These are phyloP conservation scores for Phanerochaete sordida DNA, from an alignment of 768 basidiomycete species.

Conservation along the genomic window DNA sequence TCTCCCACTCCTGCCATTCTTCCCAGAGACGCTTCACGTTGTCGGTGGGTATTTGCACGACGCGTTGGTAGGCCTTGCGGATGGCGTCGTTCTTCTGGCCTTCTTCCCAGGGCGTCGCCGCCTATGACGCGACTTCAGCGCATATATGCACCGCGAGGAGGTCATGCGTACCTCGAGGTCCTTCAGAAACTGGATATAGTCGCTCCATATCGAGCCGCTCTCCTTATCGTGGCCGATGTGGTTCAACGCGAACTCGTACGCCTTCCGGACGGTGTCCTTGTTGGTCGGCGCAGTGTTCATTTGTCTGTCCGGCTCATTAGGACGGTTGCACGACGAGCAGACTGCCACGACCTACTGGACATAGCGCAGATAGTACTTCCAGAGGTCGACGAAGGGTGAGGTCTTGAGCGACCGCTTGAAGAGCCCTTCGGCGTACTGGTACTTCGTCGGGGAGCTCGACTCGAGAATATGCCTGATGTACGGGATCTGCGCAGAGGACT, in stretches of 20 bases:
- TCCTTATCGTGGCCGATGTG: constrained; percentile 92
- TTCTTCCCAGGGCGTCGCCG: constrained; percentile 88
- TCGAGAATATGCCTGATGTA: constrained; percentile 77
- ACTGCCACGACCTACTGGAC: constrained; percentile 60
- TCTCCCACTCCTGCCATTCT: constrained; percentile 92
- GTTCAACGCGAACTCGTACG: constrained; percentile 90
- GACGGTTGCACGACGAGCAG: not conserved
- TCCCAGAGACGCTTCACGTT: constrained; percentile 93
- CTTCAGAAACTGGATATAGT: constrained; percentile 88
- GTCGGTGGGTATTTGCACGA: constrained; percentile 91
- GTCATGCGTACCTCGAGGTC: constrained; percentile 61
- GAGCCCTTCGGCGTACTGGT: constrained; percentile 76
- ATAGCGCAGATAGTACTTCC: constrained; percentile 92
- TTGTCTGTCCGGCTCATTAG: constrained; percentile 40
- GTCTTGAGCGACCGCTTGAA: constrained; percentile 84
- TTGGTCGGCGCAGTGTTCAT: constrained; percentile 63
- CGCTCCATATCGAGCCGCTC: constrained; percentile 88
- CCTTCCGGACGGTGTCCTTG: constrained; percentile 77
- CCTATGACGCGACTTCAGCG: constrained; percentile 28
- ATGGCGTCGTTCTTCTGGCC: constrained; percentile 94
- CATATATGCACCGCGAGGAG: constrained; percentile 7
- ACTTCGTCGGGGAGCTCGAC: not conserved
- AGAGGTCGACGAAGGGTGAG: constrained; percentile 86
- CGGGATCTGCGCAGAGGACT: constrained; percentile 82
- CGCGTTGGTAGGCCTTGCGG: constrained; percentile 89